phyloP scores from a whole-genome alignment of 192 early-diverging fungal genomes.

The Helicostylum pulchrum region DNA sequence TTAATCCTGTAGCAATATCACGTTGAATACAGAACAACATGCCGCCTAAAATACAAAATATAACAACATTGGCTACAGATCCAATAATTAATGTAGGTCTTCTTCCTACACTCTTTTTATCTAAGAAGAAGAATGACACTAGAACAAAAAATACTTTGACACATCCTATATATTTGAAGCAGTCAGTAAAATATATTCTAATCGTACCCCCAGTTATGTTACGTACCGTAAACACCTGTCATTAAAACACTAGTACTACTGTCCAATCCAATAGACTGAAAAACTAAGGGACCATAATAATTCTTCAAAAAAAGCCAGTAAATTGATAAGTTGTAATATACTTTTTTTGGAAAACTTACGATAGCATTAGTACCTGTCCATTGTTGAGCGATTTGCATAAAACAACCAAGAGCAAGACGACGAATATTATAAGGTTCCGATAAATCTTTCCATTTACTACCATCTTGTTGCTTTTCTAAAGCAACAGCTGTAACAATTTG shows the following conservation, averaged over 20 bases:
- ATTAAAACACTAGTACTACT: constrained; percentile 1
- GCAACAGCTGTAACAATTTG: not conserved
- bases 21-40: not conserved
- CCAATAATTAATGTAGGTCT: constrained; percentile 7
- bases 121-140: constrained; percentile 3
- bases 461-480: not conserved
- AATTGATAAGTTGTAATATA: too few relatives aligned
- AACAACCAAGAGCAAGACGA: constrained; percentile 1
- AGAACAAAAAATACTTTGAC: constrained; percentile 13
- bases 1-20: not conserved
- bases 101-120: not conserved
- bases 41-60: constrained; percentile 3
- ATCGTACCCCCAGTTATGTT: not conserved
- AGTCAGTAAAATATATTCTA: too few relatives aligned
- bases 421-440: not conserved
- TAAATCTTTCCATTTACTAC: constrained; percentile 6
- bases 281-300: constrained; percentile 1
- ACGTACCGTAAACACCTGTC: constrained; percentile 12
- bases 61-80: constrained; percentile 1
- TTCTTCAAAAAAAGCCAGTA: not conserved
- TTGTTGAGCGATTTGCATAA: constrained; percentile 8
- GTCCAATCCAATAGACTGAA: not conserved
- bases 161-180: not conserved
- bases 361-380: constrained; percentile 8
- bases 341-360: not conserved